Base-by-base conservation (phyloP, 306 rosid species). In the Cicer chorassanicum region DNA sequence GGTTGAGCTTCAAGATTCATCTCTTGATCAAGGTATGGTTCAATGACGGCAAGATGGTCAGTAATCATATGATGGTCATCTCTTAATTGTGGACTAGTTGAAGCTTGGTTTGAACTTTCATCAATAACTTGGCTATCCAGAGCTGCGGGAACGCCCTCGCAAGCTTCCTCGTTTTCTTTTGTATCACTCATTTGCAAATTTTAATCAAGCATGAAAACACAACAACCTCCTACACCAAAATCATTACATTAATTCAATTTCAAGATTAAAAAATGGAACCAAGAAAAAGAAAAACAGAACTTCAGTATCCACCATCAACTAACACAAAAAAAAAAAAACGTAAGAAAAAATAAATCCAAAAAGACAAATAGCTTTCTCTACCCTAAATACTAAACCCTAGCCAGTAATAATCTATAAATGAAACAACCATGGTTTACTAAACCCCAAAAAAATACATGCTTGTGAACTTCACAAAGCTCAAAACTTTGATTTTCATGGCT, bases 121-220 rank as follows among this genome's bases (percentile, higher is more conserved):
- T 10, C 54, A 44, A 65, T 44, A 0, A 65, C 54, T 42, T 65
- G 18, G 18, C 18, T 48, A 44, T 65, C 79, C 50, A 82, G 65
- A 39, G 13, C 68, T 50, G 16, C 65, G 14, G 78, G 70, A 48
- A 29, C 61, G 1, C 71, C 72, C 59, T 77, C 78, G 41, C 67
- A 78, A 83, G 60, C 67, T 72, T 75, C 87, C 70, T 77, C 81
- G 3, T 79, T 85, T 48, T 77, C 94, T 76, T 83, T 82, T 44
- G 87, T 51, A 68, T 83, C 87, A 85, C 83, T 80, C 98, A 91
- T 93, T 78, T 85, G 66, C 67, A 55, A 76, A 81, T 71, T 87
- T 63, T 40, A 79, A 68, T 41, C 24, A 66, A 34, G 70, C 83
- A 80, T 57, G 46, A 69, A 79, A 68, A 55, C 66, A 64, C 68